phyloP scores from a whole-genome alignment of 495 filamentous ascomycete species.

The Neurospora pannonica region DNA sequence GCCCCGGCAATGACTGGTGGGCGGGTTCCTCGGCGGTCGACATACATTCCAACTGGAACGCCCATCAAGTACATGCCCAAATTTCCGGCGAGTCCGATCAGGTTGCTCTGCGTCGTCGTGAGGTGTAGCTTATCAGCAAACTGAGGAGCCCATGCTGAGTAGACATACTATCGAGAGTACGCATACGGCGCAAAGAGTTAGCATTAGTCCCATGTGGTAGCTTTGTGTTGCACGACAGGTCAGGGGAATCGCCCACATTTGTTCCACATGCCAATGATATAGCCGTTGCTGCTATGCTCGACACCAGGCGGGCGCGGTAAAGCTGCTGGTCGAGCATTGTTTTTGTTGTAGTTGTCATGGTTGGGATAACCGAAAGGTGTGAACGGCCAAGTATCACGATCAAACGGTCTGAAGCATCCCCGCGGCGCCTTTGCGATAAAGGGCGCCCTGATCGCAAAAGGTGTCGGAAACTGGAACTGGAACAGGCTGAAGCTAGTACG shows the following conservation, averaged over 20 bases:
- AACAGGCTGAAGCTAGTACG: neutral
- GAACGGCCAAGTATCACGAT: neutral
- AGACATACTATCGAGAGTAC: conserved; percentile 66
- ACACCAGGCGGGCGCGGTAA: conserved; percentile 54
- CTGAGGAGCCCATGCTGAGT: conserved; percentile 95
- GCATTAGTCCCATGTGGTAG: neutral
- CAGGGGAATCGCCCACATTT: conserved; percentile 48
- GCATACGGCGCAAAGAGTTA: conserved; percentile 1
- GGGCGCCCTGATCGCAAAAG: neutral
- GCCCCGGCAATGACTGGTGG: conserved; percentile 66
- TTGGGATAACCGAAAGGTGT: neutral
- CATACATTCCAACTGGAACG: conserved; percentile 79
- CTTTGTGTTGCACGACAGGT: neutral
- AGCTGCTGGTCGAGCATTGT: conserved; percentile 29
- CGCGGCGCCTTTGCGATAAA: neutral
- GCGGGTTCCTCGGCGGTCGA: conserved; percentile 74
- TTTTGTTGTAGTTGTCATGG: neutral
- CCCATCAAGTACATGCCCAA: conserved; percentile 91
- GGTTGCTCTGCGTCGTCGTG: conserved; percentile 79
- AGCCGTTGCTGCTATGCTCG: conserved; percentile 73
- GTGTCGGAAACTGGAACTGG: neutral
- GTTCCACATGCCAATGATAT: conserved; percentile 88
- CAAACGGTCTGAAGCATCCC: neutral
- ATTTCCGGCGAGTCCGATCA: conserved; percentile 89
- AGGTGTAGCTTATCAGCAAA: conserved; percentile 80